Evolutionary conservation across 1,284 basidiomycete genomes (phyloP).

Genomic region (Sanghuangporus baumii): DNA sequence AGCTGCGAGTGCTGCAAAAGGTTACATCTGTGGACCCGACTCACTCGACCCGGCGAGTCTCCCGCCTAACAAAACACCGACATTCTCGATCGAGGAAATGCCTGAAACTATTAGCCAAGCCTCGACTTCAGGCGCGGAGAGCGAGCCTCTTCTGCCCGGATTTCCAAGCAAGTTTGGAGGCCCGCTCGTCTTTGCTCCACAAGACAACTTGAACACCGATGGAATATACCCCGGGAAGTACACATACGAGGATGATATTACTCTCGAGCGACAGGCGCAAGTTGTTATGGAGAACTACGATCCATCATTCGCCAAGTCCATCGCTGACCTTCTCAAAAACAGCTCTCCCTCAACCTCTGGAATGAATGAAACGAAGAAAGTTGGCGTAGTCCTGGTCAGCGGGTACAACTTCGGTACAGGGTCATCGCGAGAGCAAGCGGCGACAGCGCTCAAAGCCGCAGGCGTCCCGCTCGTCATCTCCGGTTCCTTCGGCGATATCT

Average conservation of each 20-base stretch:
- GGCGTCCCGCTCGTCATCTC: slow-evolving; percentile 92
- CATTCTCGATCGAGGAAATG: slow-evolving; percentile 50
- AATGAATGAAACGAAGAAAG: slow-evolving; percentile 29
- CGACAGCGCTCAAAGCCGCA: slow-evolving; percentile 93
- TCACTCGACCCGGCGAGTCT: slow-evolving; percentile 53
- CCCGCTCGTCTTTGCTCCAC: slow-evolving; percentile 85
- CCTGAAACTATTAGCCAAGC: slow-evolving; percentile 26
- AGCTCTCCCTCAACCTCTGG: slow-evolving; percentile 15
- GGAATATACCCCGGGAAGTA: slow-evolving; percentile 99
- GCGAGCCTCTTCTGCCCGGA: slow-evolving; percentile 65
- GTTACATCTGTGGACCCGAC: slow-evolving; percentile 85
- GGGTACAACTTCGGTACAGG: slow-evolving; percentile 99
- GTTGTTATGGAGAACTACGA: slow-evolving; percentile 99
- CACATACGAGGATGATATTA: slow-evolving; percentile 99
- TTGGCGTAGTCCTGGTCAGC: slow-evolving; percentile 78
- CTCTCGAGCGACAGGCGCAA: slow-evolving; percentile 87
- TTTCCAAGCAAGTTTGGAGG: slow-evolving; percentile 87
- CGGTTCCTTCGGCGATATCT: slow-evolving; percentile 98
- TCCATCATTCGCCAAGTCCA: slow-evolving; percentile 73
- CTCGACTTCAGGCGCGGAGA: slow-evolving; percentile 22
- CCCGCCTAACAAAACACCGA: slow-evolving; percentile 43
- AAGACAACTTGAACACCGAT: slow-evolving; percentile 98
- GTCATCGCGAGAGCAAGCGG: slow-evolving; percentile 97
- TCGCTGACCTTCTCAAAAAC: slow-evolving; percentile 50
- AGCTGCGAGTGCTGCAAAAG: slow-evolving; percentile 90